Evolutionary conservation across 345 rosid genomes (phyloP), one percentile per base, ranked within the genome.

Genomic region (Gossypium australe): DNA sequence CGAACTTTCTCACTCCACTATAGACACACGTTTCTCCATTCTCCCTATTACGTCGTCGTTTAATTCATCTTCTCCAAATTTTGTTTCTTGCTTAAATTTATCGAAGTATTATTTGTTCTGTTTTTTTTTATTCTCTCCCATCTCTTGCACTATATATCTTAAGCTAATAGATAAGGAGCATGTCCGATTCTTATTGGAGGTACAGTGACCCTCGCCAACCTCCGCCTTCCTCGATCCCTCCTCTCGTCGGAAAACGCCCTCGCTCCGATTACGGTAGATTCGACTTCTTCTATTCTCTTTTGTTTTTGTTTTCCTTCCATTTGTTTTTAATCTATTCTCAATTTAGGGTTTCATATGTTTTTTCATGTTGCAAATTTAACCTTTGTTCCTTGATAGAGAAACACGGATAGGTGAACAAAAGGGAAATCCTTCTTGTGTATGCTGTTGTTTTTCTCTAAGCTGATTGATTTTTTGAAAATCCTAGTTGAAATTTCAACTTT

Each of bases 131-230:
- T 1, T 34, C 57, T 16, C 9, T 52, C 57, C n/a, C 57, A 53
- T 34, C 22, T 17, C 57, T 17, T 53, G 17, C n/a, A 53, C 14
- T 53, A 6, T 53, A 1, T 34, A 34, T 34, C 9, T 9, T 14
- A 53, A 53, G 57, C 57, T 53, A 53, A 63, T 3, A 2, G 41
- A 44, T 2, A 51, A 27, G 49, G 74, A 52, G 25, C 13, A 89
- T 89, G 94, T 87, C 82, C 14, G 90, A 87, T 60, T 79, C 83
- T 74, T 87, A 86, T 75, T 86, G 89, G 91, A 66, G 85, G 76
- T 81, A 77, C 79, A 67, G 76, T 71, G 86, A 83, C 49, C 43
- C 82, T 1, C 84, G 80, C 60, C 89, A 80, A 55, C 85, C 76
- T 41, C 85, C 60, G 48, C 77, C 79, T 14, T 79, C 71, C 38